A percentile compares a stretch with the other conserved stretches of the same genome.
phyloP scores from a whole-genome alignment of 331 rosid genomes.

The Acacia pycnantha region DNA sequence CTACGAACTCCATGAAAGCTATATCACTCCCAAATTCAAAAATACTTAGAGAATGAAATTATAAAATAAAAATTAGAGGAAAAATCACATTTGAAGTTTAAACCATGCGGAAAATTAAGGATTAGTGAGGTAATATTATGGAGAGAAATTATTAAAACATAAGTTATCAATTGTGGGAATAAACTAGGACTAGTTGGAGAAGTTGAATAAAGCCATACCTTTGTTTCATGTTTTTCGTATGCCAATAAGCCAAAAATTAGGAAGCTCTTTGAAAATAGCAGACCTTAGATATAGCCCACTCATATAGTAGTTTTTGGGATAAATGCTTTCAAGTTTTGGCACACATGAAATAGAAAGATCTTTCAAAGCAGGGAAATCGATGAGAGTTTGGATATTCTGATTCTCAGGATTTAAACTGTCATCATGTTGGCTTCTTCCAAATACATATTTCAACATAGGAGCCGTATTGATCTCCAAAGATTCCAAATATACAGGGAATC shows the following conservation, averaged over 20 bases:
- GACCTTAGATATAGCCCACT: neutral
- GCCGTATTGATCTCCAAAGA: no score
- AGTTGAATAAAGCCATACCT: neutral
- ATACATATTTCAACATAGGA: no score
- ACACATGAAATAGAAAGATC: neutral
- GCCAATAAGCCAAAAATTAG: neutral
- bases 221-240: no score
- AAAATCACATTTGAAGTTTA: neutral
- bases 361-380: neutral
- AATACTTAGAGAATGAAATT: no score
- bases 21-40: no score
- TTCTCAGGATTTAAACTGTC: neutral
- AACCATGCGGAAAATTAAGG: neutral
- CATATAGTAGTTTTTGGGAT: neutral
- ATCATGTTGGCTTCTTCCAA: no score
- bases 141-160: no score
- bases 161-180: neutral
- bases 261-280: fast-evolving
- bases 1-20: no score
- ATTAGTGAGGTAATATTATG: no score
- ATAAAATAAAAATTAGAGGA: neutral
- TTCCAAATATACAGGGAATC: no score
- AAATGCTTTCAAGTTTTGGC: neutral
- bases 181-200: neutral
- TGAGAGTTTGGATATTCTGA: neutral